Conservation (phyloP, 345 rosid genomes). For the Draba incana region DNA sequence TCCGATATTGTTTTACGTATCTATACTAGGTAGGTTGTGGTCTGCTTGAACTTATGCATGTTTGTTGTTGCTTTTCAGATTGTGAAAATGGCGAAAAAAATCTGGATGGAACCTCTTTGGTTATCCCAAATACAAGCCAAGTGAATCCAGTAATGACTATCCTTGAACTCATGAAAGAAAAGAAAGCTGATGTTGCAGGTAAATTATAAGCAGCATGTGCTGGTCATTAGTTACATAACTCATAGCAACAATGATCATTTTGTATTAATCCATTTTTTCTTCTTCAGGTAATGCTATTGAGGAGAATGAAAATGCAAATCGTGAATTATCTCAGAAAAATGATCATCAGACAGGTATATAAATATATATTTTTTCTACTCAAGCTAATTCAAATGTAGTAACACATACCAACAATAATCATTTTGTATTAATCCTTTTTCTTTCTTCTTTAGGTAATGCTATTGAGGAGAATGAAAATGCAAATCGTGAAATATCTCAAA, state of each 20-base stretch:
- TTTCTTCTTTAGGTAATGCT: constrained; percentile 42
- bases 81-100: constrained; percentile 39
- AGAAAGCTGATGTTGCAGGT: constrained; percentile 47
- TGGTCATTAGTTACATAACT: constrained; percentile 14
- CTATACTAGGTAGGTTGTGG: constrained; percentile 1
- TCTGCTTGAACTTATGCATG: constrained; percentile 35
- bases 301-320: constrained; percentile 37
- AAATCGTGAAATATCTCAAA: constrained; percentile 34
- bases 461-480: constrained; percentile 41
- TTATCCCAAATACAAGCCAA: constrained; percentile 36
- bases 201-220: constrained; percentile 15
- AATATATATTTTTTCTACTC: constrained; percentile 1
- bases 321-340: constrained; percentile 34
- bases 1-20: constrained; percentile 5
- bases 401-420: not conserved
- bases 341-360: constrained; percentile 33
- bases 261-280: constrained; percentile 11
- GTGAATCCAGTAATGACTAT: constrained; percentile 29
- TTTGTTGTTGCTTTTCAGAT: constrained; percentile 37
- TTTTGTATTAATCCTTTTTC: constrained; percentile 5
- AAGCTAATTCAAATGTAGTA: not conserved
- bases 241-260: constrained; percentile 11
- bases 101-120: constrained; percentile 37
- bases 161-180: constrained; percentile 41
- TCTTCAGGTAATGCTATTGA: constrained; percentile 45